Evolutionary conservation across 78 protist genomes (phyloP).

Genomic region (Dictyostelium intermedium): DNA sequence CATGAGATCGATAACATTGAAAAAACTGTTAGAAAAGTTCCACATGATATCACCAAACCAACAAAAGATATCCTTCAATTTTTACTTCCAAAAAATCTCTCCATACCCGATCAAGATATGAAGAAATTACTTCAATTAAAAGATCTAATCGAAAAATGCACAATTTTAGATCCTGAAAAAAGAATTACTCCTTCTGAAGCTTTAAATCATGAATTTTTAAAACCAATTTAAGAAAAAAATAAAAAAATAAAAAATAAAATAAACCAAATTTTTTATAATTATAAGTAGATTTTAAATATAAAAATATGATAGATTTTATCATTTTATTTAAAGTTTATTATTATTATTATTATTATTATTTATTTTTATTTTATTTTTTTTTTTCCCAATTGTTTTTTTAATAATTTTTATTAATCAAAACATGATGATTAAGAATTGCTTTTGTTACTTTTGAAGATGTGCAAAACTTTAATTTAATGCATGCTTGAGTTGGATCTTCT

Average conservation of each 20-base stretch:
- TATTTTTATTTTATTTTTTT: too few species aligned
- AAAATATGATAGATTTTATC: too few species aligned
- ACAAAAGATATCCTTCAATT: conserved; percentile 30
- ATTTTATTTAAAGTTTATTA: too few species aligned
- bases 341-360: too few species aligned
- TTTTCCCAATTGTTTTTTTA: too few species aligned
- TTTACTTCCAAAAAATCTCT: conserved; percentile 7
- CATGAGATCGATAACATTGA: conserved; percentile 74
- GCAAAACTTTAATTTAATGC: neutral
- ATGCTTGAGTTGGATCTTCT: conserved; percentile 20
- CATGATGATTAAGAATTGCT: neutral
- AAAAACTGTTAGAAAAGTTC: conserved; percentile 43
- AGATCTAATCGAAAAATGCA: conserved; percentile 72
- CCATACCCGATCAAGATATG: conserved; percentile 22
- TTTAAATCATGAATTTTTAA: conserved; percentile 87
- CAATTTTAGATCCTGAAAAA: conserved; percentile 84
- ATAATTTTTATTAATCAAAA: too few species aligned
- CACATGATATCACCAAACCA: conserved; percentile 39
- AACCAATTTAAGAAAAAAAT: neutral
- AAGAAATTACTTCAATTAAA: conserved; percentile 62
- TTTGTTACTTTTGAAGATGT: neutral
- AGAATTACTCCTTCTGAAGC: conserved; percentile 90
- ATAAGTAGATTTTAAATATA: too few species aligned
- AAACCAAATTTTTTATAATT: too few species aligned
- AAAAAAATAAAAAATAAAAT: neutral